Evolutionary conservation across 2,329 filamentous ascomycete species (phyloP), one percentile per base, ranked within the genome.

Genomic region (Arthroderma sp.): DNA sequence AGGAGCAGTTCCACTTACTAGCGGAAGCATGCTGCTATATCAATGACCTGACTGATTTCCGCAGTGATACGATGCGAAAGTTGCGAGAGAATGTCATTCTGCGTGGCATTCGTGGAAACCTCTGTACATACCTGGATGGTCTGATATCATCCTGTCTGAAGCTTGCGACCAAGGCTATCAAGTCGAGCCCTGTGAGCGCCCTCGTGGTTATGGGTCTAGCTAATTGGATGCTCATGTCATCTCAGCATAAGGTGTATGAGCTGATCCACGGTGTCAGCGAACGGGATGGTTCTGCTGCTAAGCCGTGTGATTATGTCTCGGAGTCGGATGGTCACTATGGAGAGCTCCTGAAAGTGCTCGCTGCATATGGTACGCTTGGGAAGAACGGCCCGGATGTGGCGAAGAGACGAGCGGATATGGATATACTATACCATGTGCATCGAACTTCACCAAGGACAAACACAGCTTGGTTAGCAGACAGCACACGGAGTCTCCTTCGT

Each of bases 241-340:
- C 63, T 1, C 64, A 66, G 41, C 64, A 65, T 38, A 66, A 65
- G 33, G 13, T 64, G 2, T 63, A 59, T 51, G 63, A 65, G 47
- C 21, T 63, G 1, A 13, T 9, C 9, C 5, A 11, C 21, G 28
- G 28, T 53, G 21, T 33, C 15, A 13, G n/a, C 9, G 49, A 53
- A 13, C 15, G 15, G 8, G 37, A 38, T 15, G n/a, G 37, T n/a
- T 5, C 1, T 7, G 7, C 6, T n/a, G 6, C 39, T 17, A 43
- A 43, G 15, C 19, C 15, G 13, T 63, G 61, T n/a, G 17, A 56
- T 2, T 62, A 60, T n/a, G 19, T 35, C 2, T 51, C 56, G 1
- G 47, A 25, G 31, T 4, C 15, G 15, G n/a, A 57, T 9, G 31
- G 19, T 7, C 25, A 43, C 13, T 65, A 66, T 59, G 21, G 38